phyloP scores from a whole-genome alignment of 2,329 filamentous ascomycete species.

The Ophidiomyces ophidiicola region DNA sequence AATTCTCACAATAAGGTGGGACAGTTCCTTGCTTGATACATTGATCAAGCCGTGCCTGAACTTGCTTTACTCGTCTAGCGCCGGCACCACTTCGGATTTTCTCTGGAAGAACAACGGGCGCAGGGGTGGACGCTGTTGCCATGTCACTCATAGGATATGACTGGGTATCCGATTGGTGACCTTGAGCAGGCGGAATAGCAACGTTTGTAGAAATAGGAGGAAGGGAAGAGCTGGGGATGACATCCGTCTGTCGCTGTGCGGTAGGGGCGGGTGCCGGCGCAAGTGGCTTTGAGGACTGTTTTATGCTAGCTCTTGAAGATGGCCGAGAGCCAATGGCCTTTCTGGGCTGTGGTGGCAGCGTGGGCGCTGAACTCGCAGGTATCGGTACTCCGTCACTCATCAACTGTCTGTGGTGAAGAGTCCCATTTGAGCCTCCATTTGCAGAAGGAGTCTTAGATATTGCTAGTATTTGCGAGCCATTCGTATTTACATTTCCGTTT shows the following conservation, averaged over 20 bases:
- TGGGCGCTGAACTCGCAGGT: slow-evolving; percentile 17
- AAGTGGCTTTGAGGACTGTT: slow-evolving; percentile 27
- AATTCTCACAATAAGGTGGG: slow-evolving; percentile 83
- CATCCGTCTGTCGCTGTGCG: neutral
- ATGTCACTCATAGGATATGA: slow-evolving; percentile 35
- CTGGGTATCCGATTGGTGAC: slow-evolving; percentile 31
- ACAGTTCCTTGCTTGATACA: slow-evolving; percentile 66
- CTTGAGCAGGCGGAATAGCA: slow-evolving; percentile 19
- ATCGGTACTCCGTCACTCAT: slow-evolving; percentile 17
- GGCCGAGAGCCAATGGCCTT: slow-evolving; percentile 26
- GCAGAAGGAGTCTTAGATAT: neutral
- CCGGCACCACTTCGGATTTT: slow-evolving; percentile 38
- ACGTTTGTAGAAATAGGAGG: slow-evolving; percentile 11
- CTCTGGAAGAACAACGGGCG: slow-evolving; percentile 23
- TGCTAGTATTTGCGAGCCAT: neutral
- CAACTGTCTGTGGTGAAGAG: neutral
- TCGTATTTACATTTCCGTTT: neutral
- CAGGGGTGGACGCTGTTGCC: slow-evolving; percentile 30
- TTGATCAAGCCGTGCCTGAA: slow-evolving; percentile 43
- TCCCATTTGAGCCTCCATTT: neutral
- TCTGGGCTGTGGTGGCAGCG: slow-evolving; percentile 21
- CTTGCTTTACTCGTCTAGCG: slow-evolving; percentile 55
- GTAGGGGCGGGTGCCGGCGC: slow-evolving; percentile 19
- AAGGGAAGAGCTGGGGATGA: neutral
- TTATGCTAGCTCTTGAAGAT: slow-evolving; percentile 27